These are phyloP conservation scores for Zopfochytrium polystomum DNA, from an alignment of 371 early-diverging fungal species.

Conservation along the genomic window DNA sequence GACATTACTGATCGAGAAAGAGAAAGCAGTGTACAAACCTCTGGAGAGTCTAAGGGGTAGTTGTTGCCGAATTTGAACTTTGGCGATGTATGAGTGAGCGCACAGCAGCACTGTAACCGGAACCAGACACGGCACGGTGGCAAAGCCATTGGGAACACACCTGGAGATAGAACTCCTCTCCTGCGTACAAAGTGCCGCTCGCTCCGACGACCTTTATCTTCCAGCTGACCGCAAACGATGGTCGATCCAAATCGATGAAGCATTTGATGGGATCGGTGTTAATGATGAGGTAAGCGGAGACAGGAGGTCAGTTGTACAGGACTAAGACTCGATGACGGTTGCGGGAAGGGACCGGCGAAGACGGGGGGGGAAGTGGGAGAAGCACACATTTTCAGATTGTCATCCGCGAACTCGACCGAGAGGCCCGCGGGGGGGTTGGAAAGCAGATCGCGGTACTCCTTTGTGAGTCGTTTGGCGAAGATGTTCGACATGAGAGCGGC, in stretches of 20 bases:
- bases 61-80: conserved; percentile 77
- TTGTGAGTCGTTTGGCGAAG: conserved; percentile 48
- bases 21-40: conserved; percentile 39
- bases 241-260: no score
- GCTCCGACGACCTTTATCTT: conserved; percentile 35
- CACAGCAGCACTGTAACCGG: no score
- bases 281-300: no score
- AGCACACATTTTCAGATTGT: conserved; percentile 27
- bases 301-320: conserved; percentile 8
- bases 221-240: conserved; percentile 35
- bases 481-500: conserved; percentile 36
- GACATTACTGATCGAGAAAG: no score
- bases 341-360: background rate
- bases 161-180: conserved; percentile 65
- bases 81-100: background rate
- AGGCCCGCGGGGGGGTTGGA: conserved; percentile 45
- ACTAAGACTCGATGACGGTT: conserved; percentile 8
- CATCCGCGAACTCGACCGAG: conserved; percentile 32
- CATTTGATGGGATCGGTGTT: no score
- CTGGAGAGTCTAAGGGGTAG: conserved; percentile 86
- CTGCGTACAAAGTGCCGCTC: conserved; percentile 44
- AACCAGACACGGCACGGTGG: background rate
- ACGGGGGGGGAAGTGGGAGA: background rate
- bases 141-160: conserved; percentile 36
- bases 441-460: conserved; percentile 49